These are phyloP conservation scores for Sambucus nigra DNA, from an alignment of 129 eudicot genomes.

Conservation along the genomic window DNA sequence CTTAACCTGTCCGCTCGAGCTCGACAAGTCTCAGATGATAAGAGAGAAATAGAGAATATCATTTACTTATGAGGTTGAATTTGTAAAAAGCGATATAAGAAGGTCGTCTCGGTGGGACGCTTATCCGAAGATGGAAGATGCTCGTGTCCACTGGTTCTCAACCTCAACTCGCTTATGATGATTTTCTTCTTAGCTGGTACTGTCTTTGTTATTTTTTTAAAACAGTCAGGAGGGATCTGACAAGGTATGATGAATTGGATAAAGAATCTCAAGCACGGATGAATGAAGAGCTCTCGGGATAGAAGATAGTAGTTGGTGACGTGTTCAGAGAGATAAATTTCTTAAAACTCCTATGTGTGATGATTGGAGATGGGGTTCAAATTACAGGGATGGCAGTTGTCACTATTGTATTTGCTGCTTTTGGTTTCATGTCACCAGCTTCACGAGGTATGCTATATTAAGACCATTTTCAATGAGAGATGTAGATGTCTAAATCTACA, in stretches of 20 bases:
- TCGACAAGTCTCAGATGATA: constrained; percentile 48
- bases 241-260: constrained; percentile 57
- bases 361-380: constrained; percentile 60
- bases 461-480: too few relatives aligned
- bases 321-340: constrained; percentile 54
- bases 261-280: constrained; percentile 71
- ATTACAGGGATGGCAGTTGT: constrained; percentile 58
- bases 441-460: constrained; percentile 65
- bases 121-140: constrained; percentile 63
- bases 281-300: constrained; percentile 66
- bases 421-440: constrained; percentile 77
- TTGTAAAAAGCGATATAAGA: constrained; percentile 48
- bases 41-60: constrained; percentile 52
- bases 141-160: constrained; percentile 67
- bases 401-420: constrained; percentile 60
- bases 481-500: too few relatives aligned
- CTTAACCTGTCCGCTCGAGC: constrained; percentile 39
- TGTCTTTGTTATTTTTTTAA: constrained; percentile 51
- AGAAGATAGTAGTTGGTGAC: constrained; percentile 73
- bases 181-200: constrained; percentile 61
- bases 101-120: constrained; percentile 82
- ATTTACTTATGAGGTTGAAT: constrained; percentile 57
- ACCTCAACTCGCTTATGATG: constrained; percentile 54
- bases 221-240: constrained; percentile 61
- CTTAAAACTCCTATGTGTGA: constrained; percentile 49